phyloP scores from a whole-genome alignment of 176 grass and related monocot species.

The Carex cristatella region DNA sequence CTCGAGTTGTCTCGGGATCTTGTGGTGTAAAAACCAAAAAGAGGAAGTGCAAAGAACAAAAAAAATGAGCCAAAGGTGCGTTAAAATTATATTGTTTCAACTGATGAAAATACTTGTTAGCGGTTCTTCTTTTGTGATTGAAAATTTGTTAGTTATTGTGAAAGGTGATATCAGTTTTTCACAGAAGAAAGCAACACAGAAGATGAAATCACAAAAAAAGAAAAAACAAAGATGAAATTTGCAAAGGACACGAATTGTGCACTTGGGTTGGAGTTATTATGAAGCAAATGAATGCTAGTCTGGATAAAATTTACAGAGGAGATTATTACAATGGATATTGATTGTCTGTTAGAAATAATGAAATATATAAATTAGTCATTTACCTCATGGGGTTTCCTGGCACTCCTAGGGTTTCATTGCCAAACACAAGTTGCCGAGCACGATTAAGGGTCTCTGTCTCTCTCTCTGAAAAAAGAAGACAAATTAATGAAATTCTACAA shows the following conservation, averaged over 20 bases:
- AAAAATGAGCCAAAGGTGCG: background rate
- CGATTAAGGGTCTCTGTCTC: conserved; percentile 96
- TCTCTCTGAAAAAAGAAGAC: conserved; percentile 53
- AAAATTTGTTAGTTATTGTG: background rate
- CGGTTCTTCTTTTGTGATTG: background rate
- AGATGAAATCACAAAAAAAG: background rate
- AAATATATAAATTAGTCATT: background rate
- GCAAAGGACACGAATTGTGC: background rate
- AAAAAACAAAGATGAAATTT: background rate
- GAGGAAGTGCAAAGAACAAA: background rate
- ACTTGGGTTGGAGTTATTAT: background rate
- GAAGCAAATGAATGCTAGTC: background rate
- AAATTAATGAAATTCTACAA: background rate
- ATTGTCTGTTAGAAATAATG: too few species aligned
- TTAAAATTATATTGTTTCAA: background rate
- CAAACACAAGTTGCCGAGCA: conserved; percentile 93
- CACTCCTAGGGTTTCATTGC: conserved; percentile 60
- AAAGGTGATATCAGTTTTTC: background rate
- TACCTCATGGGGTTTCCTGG: conserved; percentile 57
- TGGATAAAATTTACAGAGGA: background rate
- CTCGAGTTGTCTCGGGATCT: background rate
- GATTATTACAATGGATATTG: background rate
- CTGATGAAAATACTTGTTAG: background rate
- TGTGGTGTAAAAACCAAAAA: too few species aligned
- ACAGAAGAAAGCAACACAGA: background rate